phyloP scores from a whole-genome alignment of 257 asterid genomes.

The Gentiana dahurica region DNA sequence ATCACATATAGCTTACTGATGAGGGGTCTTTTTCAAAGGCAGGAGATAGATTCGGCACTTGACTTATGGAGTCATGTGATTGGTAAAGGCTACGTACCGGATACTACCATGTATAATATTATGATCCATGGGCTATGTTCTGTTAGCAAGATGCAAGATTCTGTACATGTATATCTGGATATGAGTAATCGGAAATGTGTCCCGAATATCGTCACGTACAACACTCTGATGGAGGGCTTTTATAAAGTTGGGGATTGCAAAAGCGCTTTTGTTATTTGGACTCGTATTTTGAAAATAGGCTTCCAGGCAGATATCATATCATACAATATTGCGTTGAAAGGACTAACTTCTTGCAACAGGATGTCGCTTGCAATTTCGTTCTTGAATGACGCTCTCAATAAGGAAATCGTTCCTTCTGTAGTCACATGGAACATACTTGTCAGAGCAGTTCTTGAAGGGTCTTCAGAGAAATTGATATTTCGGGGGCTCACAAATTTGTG shows the following conservation, averaged over 20 bases:
- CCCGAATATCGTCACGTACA: slow-evolving; percentile 73
- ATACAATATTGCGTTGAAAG: slow-evolving; percentile 80
- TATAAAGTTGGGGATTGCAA: slow-evolving; percentile 53
- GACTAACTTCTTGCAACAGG: slow-evolving; percentile 72
- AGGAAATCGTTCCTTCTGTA: slow-evolving; percentile 51
- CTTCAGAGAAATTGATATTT: slow-evolving; percentile 14
- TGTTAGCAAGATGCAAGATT: slow-evolving; percentile 42
- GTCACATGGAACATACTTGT: slow-evolving; percentile 91
- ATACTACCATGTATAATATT: slow-evolving; percentile 82
- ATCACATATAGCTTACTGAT: slow-evolving; percentile 68
- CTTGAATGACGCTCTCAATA: slow-evolving; percentile 54
- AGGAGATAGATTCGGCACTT: slow-evolving; percentile 55
- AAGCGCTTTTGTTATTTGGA: slow-evolving; percentile 71
- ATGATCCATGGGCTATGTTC: slow-evolving; percentile 90
- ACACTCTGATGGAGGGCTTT: slow-evolving; percentile 91
- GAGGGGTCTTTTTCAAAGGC: slow-evolving; percentile 64
- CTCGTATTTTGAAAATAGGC: slow-evolving; percentile 60
- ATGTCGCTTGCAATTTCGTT: slow-evolving; percentile 44
- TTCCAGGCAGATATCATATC: slow-evolving; percentile 72
- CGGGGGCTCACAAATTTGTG: slow-evolving; percentile 19
- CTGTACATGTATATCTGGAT: slow-evolving; percentile 47
- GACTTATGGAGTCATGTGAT: slow-evolving; percentile 53
- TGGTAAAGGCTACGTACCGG: slow-evolving; percentile 53
- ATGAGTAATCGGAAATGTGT: slow-evolving; percentile 47
- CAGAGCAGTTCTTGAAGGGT: slow-evolving; percentile 52